Percentiles rank a stretch among this genome's conserved stretches.
These are phyloP conservation scores for Gilbertella persicaria DNA, from an alignment of 371 early-diverging fungal genomes.

Conservation along the genomic window DNA sequence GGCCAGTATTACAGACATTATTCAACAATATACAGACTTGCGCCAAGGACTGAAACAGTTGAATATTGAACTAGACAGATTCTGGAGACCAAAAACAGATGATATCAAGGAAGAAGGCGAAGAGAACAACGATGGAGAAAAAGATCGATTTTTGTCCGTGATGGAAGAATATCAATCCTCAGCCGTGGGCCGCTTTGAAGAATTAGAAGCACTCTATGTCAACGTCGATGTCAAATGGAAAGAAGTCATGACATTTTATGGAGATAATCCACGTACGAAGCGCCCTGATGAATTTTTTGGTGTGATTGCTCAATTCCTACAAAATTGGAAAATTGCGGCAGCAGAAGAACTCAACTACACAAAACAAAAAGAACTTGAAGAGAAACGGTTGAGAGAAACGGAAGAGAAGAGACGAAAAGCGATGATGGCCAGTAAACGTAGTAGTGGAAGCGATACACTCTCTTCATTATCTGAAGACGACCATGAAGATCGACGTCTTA, in stretches of 20 bases:
- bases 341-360: constrained; percentile 32
- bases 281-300: constrained; percentile 88
- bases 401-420: constrained; percentile 30
- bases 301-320: constrained; percentile 68
- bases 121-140: neutral
- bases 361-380: constrained; percentile 33
- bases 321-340: constrained; percentile 24
- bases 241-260: constrained; percentile 59
- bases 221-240: constrained; percentile 52
- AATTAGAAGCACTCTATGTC: constrained; percentile 40
- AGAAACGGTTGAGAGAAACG: constrained; percentile 22
- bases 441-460: neutral
- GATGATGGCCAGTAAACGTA: constrained; percentile 1
- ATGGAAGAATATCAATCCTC: constrained; percentile 39
- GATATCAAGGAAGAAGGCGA: neutral
- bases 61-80: constrained; percentile 14
- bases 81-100: constrained; percentile 12
- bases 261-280: constrained; percentile 75
- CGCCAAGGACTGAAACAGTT: constrained; percentile 31
- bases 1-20: constrained; percentile 32
- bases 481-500: constrained; percentile 39
- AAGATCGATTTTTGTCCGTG: constrained; percentile 35
- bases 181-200: constrained; percentile 39
- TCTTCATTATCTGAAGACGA: neutral
- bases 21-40: constrained; percentile 33